A percentile compares a stretch with the other conserved stretches of the same genome.
These are phyloP conservation scores for Candida berthetii DNA, from an alignment of 805 yeast genomes.

Conservation along the genomic window DNA sequence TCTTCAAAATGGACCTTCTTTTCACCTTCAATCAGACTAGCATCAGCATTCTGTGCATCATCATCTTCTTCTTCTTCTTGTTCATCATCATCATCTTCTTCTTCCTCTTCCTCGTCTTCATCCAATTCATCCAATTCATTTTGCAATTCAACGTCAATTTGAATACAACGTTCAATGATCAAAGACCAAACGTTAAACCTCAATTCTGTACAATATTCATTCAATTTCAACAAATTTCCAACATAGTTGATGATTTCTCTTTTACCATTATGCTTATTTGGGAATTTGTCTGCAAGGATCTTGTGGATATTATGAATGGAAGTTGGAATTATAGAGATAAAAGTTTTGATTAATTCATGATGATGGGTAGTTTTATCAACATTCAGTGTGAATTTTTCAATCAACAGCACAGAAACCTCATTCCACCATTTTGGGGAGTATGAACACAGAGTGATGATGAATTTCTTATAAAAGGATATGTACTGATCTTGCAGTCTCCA, in stretches of 20 bases:
- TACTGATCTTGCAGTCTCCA: slow-evolving; percentile 37
- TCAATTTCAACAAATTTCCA: slow-evolving; percentile 50
- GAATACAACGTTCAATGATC: slow-evolving; percentile 72
- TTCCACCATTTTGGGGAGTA: slow-evolving; percentile 87
- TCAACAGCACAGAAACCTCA: slow-evolving; percentile 68
- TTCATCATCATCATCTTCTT: slow-evolving; percentile 31
- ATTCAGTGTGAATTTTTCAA: slow-evolving; percentile 47
- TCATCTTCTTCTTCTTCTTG: slow-evolving; percentile 26
- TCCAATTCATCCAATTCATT: slow-evolving; percentile 82
- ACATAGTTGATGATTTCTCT: slow-evolving; percentile 55
- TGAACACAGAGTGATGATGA: slow-evolving; percentile 72
- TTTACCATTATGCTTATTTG: slow-evolving; percentile 67
- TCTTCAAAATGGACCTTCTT: slow-evolving; percentile 20
- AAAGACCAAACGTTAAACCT: slow-evolving; percentile 74
- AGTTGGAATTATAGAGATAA: slow-evolving; percentile 76
- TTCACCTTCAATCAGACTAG: slow-evolving; percentile 16
- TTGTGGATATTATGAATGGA: slow-evolving; percentile 59
- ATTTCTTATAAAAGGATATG: slow-evolving; percentile 55
- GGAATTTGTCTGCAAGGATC: slow-evolving; percentile 56
- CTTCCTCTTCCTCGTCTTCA: slow-evolving; percentile 61
- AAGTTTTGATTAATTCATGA: slow-evolving; percentile 60
- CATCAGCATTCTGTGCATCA: slow-evolving; percentile 21
- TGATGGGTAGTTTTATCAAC: slow-evolving; percentile 34
- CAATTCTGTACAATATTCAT: slow-evolving; percentile 71
- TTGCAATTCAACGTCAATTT: slow-evolving; percentile 87